Base-by-base conservation (phyloP, 805 yeast genomes). In the Saturnispora mendoncae region DNA sequence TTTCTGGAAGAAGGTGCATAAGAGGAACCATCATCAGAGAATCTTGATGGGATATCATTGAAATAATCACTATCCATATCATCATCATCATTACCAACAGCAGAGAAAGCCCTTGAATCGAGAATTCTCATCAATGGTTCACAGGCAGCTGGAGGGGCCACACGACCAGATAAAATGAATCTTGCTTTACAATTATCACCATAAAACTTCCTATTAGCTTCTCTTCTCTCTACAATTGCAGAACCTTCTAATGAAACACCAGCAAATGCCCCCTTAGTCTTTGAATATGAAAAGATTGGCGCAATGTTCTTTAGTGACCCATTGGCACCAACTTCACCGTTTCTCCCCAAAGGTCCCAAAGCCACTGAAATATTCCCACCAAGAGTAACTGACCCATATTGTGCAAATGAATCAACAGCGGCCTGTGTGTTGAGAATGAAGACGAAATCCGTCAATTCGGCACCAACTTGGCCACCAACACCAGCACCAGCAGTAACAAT, bases 181-280 rank as follows among this genome's bases (percentile, higher is more conserved):
- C 84, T 76, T n/a, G 97, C 94, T 45, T 92, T 87, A 60, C 95
- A 83, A 50, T 73, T 77, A 51, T 71, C 72, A 29, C 98, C 97
- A 58, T 90, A 90, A 57, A 90, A 90, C 64, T 90, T 90, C 56
- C 95, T 72, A 63, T 90, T 90, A 21, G 97, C 95, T 54, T 92
- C 97, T 64, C 97, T 76, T 67, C 98, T 82, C 64, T 92, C 98
- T n/a, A 92, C 71, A 44, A 92, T 76, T 13, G 90, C 95, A 1
- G 97, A 87, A 24, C 98, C 98, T 65, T 90, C 98, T 39, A 90
- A 72, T 1, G 97, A 90, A 15, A 90, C 94, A 56, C 98, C 98
- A 0, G 98, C 98, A 65, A 85, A 90, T 38, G 92, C 71, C 48
- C 98, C 98, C 61, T 92, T 90, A 3, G 96, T 87, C 62, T 92